A percentile compares a stretch with the other conserved stretches of the same genome.
phyloP scores from a whole-genome alignment of 441 rosid genomes.

The Geranium incanum region DNA sequence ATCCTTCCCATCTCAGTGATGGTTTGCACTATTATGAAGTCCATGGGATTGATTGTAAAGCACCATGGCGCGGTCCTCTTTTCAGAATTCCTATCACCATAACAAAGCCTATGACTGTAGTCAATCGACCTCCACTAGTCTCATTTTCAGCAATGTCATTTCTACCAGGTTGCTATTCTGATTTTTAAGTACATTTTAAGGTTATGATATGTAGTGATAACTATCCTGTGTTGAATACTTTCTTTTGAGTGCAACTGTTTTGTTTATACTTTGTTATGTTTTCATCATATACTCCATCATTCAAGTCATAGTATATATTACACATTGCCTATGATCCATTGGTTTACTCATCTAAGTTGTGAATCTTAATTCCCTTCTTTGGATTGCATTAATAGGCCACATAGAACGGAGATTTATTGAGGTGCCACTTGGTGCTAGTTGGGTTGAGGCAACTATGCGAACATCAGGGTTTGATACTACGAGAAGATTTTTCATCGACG shows the following conservation, averaged over 20 bases:
- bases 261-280: too few relatives aligned
- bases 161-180: constrained; percentile 56
- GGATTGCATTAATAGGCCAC: constrained; percentile 46
- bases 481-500: constrained; percentile 72
- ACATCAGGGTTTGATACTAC: constrained; percentile 82
- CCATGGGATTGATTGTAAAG: constrained; percentile 88
- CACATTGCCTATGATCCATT: neutral
- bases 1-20: constrained; percentile 72
- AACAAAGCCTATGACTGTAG: constrained; percentile 65
- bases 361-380: constrained; percentile 13
- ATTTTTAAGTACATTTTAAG: neutral
- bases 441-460: constrained; percentile 95
- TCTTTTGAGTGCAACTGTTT: too few relatives aligned
- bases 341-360: constrained; percentile 1
- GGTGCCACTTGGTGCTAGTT: constrained; percentile 80
- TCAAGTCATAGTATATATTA: too few relatives aligned
- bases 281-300: too few relatives aligned
- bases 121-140: constrained; percentile 58
- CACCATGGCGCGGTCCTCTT: constrained; percentile 89
- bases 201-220: constrained; percentile 5
- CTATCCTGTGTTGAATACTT: constrained; percentile 1
- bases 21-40: constrained; percentile 94
- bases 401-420: constrained; percentile 85
- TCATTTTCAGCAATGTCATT: constrained; percentile 76
- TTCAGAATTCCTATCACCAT: constrained; percentile 84